phyloP scores from a whole-genome alignment of 805 yeast genomes.

The Metschnikowia orientalis region DNA sequence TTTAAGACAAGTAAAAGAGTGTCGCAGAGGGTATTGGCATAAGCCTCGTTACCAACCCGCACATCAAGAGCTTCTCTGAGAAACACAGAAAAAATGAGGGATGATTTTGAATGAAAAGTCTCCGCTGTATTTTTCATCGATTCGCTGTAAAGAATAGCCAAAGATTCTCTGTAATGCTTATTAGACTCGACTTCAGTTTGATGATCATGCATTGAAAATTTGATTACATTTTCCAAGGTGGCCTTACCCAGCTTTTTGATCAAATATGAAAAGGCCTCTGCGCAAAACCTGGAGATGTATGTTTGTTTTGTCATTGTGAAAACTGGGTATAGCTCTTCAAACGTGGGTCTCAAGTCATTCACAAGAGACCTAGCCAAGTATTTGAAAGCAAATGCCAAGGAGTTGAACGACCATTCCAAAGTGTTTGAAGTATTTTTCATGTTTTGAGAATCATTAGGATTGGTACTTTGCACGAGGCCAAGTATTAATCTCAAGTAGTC shows the following conservation, averaged over 20 bases:
- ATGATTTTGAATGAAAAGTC: conserved; percentile 70
- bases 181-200: conserved; percentile 30
- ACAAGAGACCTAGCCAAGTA: conserved; percentile 66
- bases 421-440: conserved; percentile 53
- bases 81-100: conserved; percentile 43
- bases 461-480: conserved; percentile 36
- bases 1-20: conserved; percentile 49
- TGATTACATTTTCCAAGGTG: conserved; percentile 44
- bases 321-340: conserved; percentile 58
- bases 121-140: conserved; percentile 69
- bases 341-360: conserved; percentile 65
- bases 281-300: conserved; percentile 74
- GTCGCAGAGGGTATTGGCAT: conserved; percentile 46
- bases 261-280: conserved; percentile 85
- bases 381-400: conserved; percentile 85
- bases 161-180: conserved; percentile 51
- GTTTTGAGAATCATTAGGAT: conserved; percentile 48
- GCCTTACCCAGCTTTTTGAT: conserved; percentile 60
- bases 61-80: conserved; percentile 28
- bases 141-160: conserved; percentile 63
- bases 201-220: conserved; percentile 37
- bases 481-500: conserved; percentile 49
- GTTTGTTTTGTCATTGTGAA: conserved; percentile 54
- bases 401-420: conserved; percentile 79
- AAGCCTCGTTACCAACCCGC: conserved; percentile 6